These are phyloP conservation scores for Gaeumannomyces sp. DNA, from an alignment of 2,329 filamentous ascomycete species.

Conservation along the genomic window DNA sequence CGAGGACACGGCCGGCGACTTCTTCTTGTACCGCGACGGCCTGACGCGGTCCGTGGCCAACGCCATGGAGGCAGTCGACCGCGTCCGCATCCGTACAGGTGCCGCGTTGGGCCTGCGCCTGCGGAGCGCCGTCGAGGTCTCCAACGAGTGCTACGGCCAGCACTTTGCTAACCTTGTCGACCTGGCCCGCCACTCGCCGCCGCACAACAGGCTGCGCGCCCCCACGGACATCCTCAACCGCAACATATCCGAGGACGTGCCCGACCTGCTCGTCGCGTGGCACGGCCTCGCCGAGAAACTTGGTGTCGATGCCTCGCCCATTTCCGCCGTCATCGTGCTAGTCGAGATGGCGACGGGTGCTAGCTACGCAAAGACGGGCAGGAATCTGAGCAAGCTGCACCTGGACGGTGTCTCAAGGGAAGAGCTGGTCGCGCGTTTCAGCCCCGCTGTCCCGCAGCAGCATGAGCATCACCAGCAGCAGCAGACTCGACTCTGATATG, in stretches of 20 bases:
- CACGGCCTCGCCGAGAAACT: constrained; percentile 17
- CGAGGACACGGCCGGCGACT: constrained; percentile 20
- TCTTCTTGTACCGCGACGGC: constrained; percentile 18
- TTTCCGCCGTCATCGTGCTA: constrained; percentile 16
- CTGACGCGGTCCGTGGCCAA: constrained; percentile 16
- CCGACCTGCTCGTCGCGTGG: constrained; percentile 18
- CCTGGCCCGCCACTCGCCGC: constrained; percentile 18
- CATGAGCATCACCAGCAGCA: neutral
- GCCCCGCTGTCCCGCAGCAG: neutral
- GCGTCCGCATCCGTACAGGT: constrained; percentile 18
- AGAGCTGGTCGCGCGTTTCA: constrained; percentile 10
- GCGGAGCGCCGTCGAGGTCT: constrained; percentile 17
- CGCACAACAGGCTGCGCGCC: constrained; percentile 19
- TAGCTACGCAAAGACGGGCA: constrained; percentile 14
- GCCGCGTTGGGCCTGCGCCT: constrained; percentile 18
- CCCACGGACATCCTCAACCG: constrained; percentile 16
- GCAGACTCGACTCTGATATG: too few species aligned
- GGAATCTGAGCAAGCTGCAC: constrained; percentile 13
- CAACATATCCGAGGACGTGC: constrained; percentile 20
- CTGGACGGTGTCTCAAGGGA: constrained; percentile 9
- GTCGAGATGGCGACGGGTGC: constrained; percentile 17
- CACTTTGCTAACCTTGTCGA: constrained; percentile 19
- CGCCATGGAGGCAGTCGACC: constrained; percentile 19
- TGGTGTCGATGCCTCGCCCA: constrained; percentile 17
- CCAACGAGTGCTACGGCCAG: constrained; percentile 22